Evolutionary conservation across 495 filamentous ascomycete species (phyloP), one percentile per base, ranked within the genome.

Genomic region (Penicillium psychrofluorescens): DNA sequence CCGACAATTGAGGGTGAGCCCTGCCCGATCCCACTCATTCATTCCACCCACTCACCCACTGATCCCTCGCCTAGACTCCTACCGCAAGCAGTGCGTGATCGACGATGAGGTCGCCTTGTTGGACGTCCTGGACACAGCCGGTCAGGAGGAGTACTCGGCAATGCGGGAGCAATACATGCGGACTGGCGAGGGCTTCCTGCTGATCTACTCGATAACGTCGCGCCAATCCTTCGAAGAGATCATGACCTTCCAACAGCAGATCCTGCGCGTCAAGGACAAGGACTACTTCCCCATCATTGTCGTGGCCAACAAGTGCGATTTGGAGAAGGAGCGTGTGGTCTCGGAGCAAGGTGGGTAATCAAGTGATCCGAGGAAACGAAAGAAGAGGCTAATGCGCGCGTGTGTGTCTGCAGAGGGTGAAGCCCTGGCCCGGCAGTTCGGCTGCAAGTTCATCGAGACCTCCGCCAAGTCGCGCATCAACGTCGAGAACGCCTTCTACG

Each of bases 111-210:
- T 96, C 50, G 94, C 92, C 35, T 79, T 96, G 42, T 83, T 98
- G 61, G 92, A 98, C 64, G 91, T 98, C 42, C 83, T 98, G 55
- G 92, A 98, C 65, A 98, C 92, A 38, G 92, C 92, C 42, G 92
- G 92, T 42, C 92, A 98, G 69, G 92, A 98, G 68, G 92, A 98
- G 70, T 98, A 98, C 72, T 95, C 90, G 32, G 92, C 92, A 41
- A 98, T 98, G 92, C 81, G 92, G 50, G 92, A 98, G 72, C 92
- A 98, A 72, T 98, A 98, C 77, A 98, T 98, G 92, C 85, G 92
- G 55, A 98, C 94, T 31, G 92, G 92, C 59, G 92, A 98, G 71
- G 92, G 92, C 35, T 98, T 98, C 71, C 77, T 98, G 50, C 80
- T 98, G 14, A 89, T 98, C 53, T 98, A 96, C 75, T 96, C 86